phyloP scores from a whole-genome alignment of 148 eudicot species.

The Beta vulgaris region DNA sequence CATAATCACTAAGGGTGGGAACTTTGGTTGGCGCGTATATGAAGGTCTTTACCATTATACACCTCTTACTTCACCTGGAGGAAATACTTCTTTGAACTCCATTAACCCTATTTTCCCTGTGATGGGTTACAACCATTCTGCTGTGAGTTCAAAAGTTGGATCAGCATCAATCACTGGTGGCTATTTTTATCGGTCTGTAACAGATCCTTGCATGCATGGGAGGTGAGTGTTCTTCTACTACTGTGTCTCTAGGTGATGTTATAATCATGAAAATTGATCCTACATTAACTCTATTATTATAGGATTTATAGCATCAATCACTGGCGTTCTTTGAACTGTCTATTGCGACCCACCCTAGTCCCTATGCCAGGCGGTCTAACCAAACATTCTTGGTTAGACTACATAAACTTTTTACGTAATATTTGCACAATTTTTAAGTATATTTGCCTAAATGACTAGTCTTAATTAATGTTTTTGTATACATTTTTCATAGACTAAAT shows the following conservation, averaged over 20 bases:
- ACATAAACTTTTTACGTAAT: too few species aligned
- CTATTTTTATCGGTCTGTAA: conserved; percentile 63
- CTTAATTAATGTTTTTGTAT: too few species aligned
- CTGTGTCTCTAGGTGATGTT: background rate
- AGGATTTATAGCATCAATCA: too few species aligned
- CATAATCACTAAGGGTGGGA: conserved; percentile 66
- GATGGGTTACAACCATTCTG: conserved; percentile 82
- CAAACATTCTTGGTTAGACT: too few species aligned
- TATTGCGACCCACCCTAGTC: background rate
- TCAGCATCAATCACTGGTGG: conserved; percentile 89
- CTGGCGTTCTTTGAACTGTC: too few species aligned
- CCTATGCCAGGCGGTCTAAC: too few species aligned
- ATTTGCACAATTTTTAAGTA: too few species aligned
- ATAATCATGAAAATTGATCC: background rate
- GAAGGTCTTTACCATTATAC: conserved; percentile 53
- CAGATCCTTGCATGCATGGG: conserved; percentile 84
- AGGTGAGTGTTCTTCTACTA: conserved; percentile 44
- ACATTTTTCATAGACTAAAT: too few species aligned
- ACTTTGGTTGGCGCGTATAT: conserved; percentile 80
- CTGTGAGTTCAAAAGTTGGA: conserved; percentile 54
- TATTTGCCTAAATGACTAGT: too few species aligned
- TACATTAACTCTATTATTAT: background rate
- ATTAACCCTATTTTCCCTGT: conserved; percentile 61
- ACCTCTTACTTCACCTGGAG: conserved; percentile 58
- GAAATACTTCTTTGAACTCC: conserved; percentile 59